Base-by-base conservation (phyloP, 495 filamentous ascomycete species). In the Xylaria venustula region DNA sequence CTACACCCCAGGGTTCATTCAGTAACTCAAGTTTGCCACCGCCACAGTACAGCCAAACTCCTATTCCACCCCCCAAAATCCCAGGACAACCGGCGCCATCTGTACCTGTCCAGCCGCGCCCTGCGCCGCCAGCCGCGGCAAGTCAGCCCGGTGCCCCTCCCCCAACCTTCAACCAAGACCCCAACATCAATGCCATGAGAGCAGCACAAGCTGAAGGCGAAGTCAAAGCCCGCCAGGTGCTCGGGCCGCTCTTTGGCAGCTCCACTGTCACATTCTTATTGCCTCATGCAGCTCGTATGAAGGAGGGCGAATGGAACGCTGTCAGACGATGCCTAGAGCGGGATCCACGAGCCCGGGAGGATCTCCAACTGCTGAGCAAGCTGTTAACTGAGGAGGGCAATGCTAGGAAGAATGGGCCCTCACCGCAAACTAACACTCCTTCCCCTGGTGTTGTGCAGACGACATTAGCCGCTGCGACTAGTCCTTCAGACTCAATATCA, bases 211-310 rank as follows among this genome's bases (percentile, higher is more conserved):
- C 69, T 0, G 67, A 67, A 30, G 85, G 83, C 15, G 76, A 82
- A 64, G 71, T 70, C 26, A 73, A 76, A 19, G 85, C 85, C 11
- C 71, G 79, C 4, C 77, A 85, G 45, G 81, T 90, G 0, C 76
- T 91, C 1, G 88, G 88, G 0, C 60, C 65, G 2, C 78, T 88
- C 36, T 83, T 85, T 17, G 72, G 76, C 20, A 81, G 84, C 9
- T 86, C 87, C 1, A 86, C 87, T 0, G 83, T 91, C 5, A 73
- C 78, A n/a, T 85, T 90, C 64, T 72, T 91, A 7, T 75, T 92
- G 15, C 82, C 85, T 11, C 85, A 89, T 52, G 86, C 85, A 1
- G 84, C 83, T 6, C 79, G 79, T 19, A 87, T 87, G 76, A 77
- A 84, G 32, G 75, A 80, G 14, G 71, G 74, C 3, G 88, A 92